Percentiles rank a stretch among this genome's conserved stretches.
These are phyloP conservation scores for Brassica rapa DNA, from an alignment of 345 rosid genomes.

Conservation along the genomic window DNA sequence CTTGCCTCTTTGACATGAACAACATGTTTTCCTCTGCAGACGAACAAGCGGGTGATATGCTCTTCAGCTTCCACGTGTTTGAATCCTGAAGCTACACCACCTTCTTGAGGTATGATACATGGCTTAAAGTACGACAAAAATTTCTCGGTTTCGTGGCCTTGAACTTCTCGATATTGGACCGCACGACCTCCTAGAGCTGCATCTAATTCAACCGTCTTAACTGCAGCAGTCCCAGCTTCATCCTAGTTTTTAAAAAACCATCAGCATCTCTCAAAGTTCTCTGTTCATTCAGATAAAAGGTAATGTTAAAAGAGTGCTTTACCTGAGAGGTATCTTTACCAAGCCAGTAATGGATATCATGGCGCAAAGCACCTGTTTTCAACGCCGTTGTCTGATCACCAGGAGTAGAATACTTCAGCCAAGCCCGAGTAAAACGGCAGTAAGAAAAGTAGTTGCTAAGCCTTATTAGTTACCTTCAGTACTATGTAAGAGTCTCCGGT, in stretches of 20 bases:
- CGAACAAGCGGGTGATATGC: slow-evolving; percentile 76
- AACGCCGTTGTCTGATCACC: slow-evolving; percentile 65
- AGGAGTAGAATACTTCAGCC: neutral
- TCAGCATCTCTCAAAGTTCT: neutral
- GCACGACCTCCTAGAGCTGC: slow-evolving; percentile 99
- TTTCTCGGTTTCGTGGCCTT: slow-evolving; percentile 93
- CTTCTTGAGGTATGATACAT: slow-evolving; percentile 94
- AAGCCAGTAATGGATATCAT: slow-evolving; percentile 92
- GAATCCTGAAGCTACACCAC: slow-evolving; percentile 88
- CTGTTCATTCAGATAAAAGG: neutral
- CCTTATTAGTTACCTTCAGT: slow-evolving; percentile 62
- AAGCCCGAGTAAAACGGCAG: neutral
- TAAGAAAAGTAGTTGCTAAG: neutral
- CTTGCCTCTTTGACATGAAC: slow-evolving; percentile 96
- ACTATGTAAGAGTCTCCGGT: slow-evolving; percentile 93
- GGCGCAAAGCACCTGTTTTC: slow-evolving; percentile 77
- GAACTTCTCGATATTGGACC: slow-evolving; percentile 96
- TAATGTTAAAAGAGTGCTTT: neutral
- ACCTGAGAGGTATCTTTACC: slow-evolving; percentile 91
- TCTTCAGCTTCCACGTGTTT: slow-evolving; percentile 85
- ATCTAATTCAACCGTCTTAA: slow-evolving; percentile 96
- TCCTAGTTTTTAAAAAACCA: slow-evolving; percentile 49
- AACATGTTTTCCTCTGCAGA: slow-evolving; percentile 90
- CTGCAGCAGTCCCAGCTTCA: slow-evolving; percentile 92
- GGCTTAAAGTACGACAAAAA: slow-evolving; percentile 94